Evolutionary conservation across 257 asterid species (phyloP).

Genomic region (Rehmannia glutinosa): DNA sequence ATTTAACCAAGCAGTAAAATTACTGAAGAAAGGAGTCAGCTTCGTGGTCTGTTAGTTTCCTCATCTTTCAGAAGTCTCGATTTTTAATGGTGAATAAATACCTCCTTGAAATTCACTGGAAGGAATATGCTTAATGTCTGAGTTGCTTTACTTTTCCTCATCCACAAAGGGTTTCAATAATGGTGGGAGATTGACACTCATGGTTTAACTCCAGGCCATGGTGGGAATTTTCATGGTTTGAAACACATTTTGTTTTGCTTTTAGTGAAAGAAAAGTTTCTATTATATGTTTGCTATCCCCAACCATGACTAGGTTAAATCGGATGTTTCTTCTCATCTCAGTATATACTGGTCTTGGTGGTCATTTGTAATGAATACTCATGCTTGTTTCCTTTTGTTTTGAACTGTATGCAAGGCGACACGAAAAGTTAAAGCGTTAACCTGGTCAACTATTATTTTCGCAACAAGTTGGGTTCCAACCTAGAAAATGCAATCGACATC

Average conservation of each 20-base stretch:
- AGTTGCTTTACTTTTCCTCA: background rate
- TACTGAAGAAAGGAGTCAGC: background rate
- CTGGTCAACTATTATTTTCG: no score
- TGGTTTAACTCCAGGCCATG: no score
- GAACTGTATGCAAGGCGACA: no score
- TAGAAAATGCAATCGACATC: no score
- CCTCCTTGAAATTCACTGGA: no score
- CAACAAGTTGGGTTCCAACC: no score
- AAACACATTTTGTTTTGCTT: background rate
- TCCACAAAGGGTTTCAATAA: constrained; percentile 2
- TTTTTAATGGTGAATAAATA: background rate
- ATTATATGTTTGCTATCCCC: background rate
- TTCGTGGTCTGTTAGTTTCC: background rate
- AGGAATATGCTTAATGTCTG: no score
- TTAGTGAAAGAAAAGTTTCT: background rate
- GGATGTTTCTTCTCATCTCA: background rate
- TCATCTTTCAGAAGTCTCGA: constrained; percentile 3
- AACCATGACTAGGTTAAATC: background rate
- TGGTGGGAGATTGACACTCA: background rate
- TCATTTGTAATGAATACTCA: no score
- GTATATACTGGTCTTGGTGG: background rate
- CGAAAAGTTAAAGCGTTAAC: no score
- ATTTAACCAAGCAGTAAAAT: constrained; percentile 43
- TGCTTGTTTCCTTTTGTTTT: no score
- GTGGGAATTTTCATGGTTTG: background rate